phyloP scores from a whole-genome alignment of 139 green algal species.

The Chlorella sp. region DNA sequence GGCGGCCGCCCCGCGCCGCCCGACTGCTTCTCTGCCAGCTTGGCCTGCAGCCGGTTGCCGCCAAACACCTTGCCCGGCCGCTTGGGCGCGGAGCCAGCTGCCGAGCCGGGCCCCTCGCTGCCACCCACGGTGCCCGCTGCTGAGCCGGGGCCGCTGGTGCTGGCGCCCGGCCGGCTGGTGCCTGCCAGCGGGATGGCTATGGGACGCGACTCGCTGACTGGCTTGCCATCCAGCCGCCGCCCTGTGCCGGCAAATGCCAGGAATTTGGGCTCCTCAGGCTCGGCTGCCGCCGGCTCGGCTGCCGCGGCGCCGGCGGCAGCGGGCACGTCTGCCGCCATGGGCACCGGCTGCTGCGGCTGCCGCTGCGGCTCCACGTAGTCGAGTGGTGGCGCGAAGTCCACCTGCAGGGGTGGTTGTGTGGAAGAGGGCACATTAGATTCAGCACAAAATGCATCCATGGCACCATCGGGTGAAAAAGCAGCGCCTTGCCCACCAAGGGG shows the following conservation, averaged over 20 bases:
- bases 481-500: too few species aligned
- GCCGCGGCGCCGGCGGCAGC: conserved; percentile 9
- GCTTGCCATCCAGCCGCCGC: conserved; percentile 86
- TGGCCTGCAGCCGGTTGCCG: conserved; percentile 31
- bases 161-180: not conserved
- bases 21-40: conserved; percentile 26
- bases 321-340: not conserved
- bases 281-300: conserved; percentile 23
- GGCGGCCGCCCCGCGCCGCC: not conserved
- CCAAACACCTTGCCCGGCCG: conserved; percentile 33
- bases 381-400: conserved; percentile 98
- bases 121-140: conserved; percentile 13
- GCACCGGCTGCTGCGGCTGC: conserved; percentile 27
- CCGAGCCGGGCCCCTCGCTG: not conserved
- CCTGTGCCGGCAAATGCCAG: conserved; percentile 82
- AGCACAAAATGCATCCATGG: too few species aligned
- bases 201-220: conserved; percentile 36
- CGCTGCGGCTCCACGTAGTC: conserved; percentile 93
- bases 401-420: conserved; percentile 17
- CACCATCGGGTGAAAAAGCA: too few species aligned
- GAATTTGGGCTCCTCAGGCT: conserved; percentile 71
- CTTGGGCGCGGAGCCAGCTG: conserved; percentile 20
- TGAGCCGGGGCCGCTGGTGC: not conserved
- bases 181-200: conserved; percentile 29
- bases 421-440: too few species aligned